Evolutionary conservation across 2,329 filamentous ascomycete genomes (phyloP).

Genomic region (Fusarium redolens): DNA sequence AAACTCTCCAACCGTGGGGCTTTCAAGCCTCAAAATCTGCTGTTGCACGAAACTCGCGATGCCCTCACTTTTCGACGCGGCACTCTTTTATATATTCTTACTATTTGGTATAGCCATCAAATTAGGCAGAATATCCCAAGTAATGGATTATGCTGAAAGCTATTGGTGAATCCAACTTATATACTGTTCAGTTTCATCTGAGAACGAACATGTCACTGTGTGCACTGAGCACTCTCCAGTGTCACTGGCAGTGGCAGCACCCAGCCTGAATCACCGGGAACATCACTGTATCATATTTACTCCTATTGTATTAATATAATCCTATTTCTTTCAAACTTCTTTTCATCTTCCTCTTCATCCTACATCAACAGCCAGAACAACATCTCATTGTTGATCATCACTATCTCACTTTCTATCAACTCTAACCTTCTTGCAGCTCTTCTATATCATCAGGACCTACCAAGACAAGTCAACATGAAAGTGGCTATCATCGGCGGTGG

Average conservation of each 20-base stretch:
- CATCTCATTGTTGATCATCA: not conserved
- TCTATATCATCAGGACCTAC: not conserved
- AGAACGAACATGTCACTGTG: not conserved
- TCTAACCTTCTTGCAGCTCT: not conserved
- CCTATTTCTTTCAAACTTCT: accelerated
- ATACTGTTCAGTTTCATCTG: not conserved
- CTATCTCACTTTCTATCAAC: not conserved
- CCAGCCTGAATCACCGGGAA: not conserved
- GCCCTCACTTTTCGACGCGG: not conserved
- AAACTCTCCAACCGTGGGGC: not conserved
- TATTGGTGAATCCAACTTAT: no score
- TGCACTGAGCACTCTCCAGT: not conserved
- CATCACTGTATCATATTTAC: not conserved
- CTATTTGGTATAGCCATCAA: accelerated
- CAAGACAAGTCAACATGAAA: slow-evolving; percentile 40
- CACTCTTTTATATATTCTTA: not conserved
- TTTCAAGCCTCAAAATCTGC: not conserved
- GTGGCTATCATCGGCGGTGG: slow-evolving; percentile 59
- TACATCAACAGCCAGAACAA: not conserved
- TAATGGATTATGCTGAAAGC: not conserved
- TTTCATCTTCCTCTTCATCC: not conserved
- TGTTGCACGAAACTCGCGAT: not conserved
- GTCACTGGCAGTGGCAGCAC: not conserved
- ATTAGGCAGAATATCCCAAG: not conserved
- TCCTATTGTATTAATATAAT: accelerated